These are phyloP conservation scores for Echinosophora koreensis DNA, from an alignment of 306 rosid genomes.

Conservation along the genomic window DNA sequence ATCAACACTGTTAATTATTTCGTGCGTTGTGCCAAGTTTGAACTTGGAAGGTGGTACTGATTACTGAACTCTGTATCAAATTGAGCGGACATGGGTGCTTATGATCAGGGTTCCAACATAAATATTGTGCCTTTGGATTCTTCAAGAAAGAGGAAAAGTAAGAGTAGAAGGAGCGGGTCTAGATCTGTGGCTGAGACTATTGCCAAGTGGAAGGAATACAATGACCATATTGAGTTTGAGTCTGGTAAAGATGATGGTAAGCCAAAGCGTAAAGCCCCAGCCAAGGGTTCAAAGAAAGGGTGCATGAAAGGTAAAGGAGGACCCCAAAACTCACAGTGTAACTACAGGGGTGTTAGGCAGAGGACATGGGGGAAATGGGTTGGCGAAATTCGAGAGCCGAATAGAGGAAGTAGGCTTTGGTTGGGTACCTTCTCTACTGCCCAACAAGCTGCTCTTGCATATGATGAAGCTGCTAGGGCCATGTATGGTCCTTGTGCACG, in stretches of 20 bases:
- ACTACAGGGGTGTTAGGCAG: constrained; percentile 94
- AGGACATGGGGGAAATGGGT: constrained; percentile 99
- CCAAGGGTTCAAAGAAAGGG: constrained; percentile 97
- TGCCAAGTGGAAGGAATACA: constrained; percentile 77
- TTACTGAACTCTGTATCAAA: background rate
- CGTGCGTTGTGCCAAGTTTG: background rate
- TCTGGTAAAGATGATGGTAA: constrained; percentile 47
- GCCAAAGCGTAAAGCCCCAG: constrained; percentile 64
- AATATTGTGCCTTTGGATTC: constrained; percentile 51
- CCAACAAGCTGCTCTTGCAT: constrained; percentile 73
- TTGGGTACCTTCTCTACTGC: constrained; percentile 83
- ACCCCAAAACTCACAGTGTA: constrained; percentile 77
- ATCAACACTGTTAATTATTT: constrained; percentile 18
- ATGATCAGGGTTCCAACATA: constrained; percentile 48
- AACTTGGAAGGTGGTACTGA: constrained; percentile 26
- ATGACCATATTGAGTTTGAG: constrained; percentile 47
- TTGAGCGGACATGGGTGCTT: constrained; percentile 56
- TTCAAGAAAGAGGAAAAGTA: constrained; percentile 79
- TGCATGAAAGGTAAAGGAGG: constrained; percentile 99
- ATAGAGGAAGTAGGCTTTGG: constrained; percentile 84
- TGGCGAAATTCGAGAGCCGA: constrained; percentile 88
- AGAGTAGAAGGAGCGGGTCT: constrained; percentile 65
- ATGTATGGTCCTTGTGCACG: constrained; percentile 89
- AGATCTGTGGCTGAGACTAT: constrained; percentile 72
- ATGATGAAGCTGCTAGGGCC: constrained; percentile 93